Evolutionary conservation across 2,329 filamentous ascomycete species (phyloP).

Genomic region (Helicocarpus griseus): DNA sequence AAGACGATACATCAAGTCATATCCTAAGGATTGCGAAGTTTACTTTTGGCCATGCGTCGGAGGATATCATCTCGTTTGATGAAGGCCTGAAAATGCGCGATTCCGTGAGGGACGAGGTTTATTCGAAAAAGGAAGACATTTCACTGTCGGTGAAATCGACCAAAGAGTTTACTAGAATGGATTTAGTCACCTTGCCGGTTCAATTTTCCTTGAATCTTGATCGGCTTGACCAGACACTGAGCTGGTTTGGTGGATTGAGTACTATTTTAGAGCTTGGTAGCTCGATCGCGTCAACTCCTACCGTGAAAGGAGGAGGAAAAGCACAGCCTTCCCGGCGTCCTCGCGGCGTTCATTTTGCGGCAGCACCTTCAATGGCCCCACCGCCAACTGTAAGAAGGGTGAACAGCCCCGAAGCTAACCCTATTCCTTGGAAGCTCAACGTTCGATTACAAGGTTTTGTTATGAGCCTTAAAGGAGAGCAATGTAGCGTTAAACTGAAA

Average conservation of each 20-base stretch:
- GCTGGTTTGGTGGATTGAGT: constrained; percentile 83
- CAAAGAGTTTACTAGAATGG: constrained; percentile 33
- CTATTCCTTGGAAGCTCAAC: constrained; percentile 53
- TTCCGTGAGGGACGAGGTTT: constrained; percentile 32
- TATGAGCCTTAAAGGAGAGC: constrained; percentile 67
- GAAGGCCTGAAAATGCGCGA: constrained; percentile 38
- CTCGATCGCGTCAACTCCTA: constrained; percentile 68
- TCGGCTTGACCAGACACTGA: constrained; percentile 73
- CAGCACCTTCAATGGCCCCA: constrained; percentile 24
- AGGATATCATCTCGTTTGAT: constrained; percentile 45
- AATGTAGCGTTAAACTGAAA: constrained; percentile 63
- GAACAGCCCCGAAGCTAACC: constrained; percentile 6
- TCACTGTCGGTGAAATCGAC: constrained; percentile 27
- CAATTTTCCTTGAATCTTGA: constrained; percentile 68
- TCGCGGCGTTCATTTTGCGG: constrained; percentile 50
- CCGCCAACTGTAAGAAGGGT: constrained; percentile 16
- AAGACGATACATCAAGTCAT: constrained; percentile 17
- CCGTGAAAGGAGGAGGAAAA: constrained; percentile 31
- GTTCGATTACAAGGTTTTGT: constrained; percentile 65
- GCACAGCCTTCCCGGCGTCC: constrained; percentile 23
- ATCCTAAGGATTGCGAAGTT: constrained; percentile 33
- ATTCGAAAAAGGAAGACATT: constrained; percentile 30
- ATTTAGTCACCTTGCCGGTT: constrained; percentile 67
- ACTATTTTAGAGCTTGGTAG: constrained; percentile 81
- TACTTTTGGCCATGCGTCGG: constrained; percentile 37